Percentiles rank a stretch among this genome's conserved stretches.
Conservation (phyloP, 2,329 filamentous ascomycete genomes). For the Cladosporium austrohemisphaericum region DNA sequence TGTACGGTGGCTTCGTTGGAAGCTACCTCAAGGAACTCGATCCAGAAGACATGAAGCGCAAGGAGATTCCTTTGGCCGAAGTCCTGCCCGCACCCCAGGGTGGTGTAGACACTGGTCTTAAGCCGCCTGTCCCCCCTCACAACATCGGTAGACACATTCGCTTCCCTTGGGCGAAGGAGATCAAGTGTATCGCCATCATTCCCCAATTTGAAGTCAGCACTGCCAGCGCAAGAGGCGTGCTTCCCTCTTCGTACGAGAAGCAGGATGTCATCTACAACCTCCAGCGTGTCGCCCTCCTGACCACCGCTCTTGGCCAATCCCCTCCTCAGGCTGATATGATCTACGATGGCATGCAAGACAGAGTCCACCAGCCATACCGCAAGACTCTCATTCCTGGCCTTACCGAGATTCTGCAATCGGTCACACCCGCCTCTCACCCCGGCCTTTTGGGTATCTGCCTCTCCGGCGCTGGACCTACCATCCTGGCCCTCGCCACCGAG, state of each 20-base stretch:
- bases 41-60: conserved; percentile 81
- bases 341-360: conserved; percentile 97
- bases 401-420: conserved; percentile 82
- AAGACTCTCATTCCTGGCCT: conserved; percentile 87
- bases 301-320: conserved; percentile 81
- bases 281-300: conserved; percentile 86
- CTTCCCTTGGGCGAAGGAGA: conserved; percentile 88
- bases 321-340: conserved; percentile 92
- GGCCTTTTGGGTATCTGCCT: conserved; percentile 92
- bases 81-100: conserved; percentile 87
- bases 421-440: conserved; percentile 81
- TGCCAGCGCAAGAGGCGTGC: conserved; percentile 78
- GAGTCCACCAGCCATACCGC: conserved; percentile 94
- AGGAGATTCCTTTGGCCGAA: conserved; percentile 90
- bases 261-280: conserved; percentile 93
- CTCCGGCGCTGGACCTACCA: conserved; percentile 91
- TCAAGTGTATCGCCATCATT: conserved; percentile 96
- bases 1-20: conserved; percentile 94
- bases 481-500: conserved; percentile 83
- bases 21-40: conserved; percentile 92
- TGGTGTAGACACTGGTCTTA: conserved; percentile 82
- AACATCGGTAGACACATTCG: conserved; percentile 96
- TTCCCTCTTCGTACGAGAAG: conserved; percentile 75
- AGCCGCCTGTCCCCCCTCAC: conserved; percentile 80
- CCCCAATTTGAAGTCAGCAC: conserved; percentile 96